phyloP scores from a whole-genome alignment of 768 basidiomycete genomes.

The Mycena belliarum region DNA sequence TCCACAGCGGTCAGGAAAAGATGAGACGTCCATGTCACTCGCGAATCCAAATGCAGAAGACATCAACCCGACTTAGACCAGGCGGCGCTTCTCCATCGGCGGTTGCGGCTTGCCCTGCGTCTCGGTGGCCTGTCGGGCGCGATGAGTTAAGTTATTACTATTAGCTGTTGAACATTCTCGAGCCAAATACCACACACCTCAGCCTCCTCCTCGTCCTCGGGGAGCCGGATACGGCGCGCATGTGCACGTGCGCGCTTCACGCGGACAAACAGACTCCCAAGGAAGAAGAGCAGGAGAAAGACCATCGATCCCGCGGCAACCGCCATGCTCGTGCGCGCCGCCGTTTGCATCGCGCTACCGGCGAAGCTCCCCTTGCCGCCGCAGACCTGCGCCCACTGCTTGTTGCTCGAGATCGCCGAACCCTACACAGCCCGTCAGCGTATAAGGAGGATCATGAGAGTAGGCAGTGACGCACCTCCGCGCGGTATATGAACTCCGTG shows the following conservation, averaged over 20 bases:
- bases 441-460: neutral
- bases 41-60: too few species aligned
- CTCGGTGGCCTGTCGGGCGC: too few species aligned
- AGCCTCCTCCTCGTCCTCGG: neutral
- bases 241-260: neutral
- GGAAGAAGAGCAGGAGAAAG: neutral
- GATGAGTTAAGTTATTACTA: too few species aligned
- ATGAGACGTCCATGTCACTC: too few species aligned
- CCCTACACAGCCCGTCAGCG: conserved; percentile 26
- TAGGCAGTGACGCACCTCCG: conserved; percentile 54
- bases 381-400: conserved; percentile 53
- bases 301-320: neutral
- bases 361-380: conserved; percentile 24
- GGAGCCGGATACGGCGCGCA: neutral
- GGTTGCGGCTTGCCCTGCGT: neutral
- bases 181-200: neutral
- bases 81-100: neutral
- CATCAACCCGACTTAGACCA: neutral
- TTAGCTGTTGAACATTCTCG: neutral
- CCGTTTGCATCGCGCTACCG: neutral
- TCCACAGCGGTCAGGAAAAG: too few species aligned
- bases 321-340: neutral
- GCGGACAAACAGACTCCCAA: neutral
- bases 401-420: conserved; percentile 54
- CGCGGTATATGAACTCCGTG: conserved; percentile 82